Percentiles rank a stretch among this genome's conserved stretches.
phyloP scores from a whole-genome alignment of 139 green algal species.

The Chlamydomonas applanata region DNA sequence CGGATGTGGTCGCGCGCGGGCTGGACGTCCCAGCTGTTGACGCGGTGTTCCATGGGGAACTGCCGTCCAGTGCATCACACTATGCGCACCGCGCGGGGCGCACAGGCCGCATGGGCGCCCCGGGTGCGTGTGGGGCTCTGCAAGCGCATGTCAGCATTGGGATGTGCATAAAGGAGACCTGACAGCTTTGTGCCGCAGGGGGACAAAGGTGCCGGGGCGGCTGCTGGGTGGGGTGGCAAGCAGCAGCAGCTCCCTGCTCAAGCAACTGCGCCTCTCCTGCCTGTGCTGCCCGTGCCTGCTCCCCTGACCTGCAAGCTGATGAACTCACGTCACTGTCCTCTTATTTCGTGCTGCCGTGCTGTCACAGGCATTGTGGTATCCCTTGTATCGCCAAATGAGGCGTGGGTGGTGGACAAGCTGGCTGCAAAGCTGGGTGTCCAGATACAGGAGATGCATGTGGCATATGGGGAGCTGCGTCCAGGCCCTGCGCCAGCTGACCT shows the following conservation, averaged over 20 bases:
- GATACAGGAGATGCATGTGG: conserved; percentile 51
- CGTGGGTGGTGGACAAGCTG: conserved; percentile 79
- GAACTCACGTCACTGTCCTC: no score
- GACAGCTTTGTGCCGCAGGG: no score
- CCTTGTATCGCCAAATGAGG: conserved; percentile 58
- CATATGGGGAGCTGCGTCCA: conserved; percentile 20
- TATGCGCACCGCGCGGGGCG: conserved; percentile 89
- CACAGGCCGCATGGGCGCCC: conserved; percentile 71
- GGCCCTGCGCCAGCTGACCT: conserved; percentile 21
- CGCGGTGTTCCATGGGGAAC: conserved; percentile 89
- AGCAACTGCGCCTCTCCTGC: no score
- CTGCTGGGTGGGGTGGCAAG: no score
- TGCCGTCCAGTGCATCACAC: conserved; percentile 77
- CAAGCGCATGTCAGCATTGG: no score
- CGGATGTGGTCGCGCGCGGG: conserved; percentile 88
- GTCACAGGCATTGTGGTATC: conserved; percentile 68
- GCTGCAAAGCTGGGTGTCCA: conserved; percentile 51
- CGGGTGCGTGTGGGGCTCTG: not conserved
- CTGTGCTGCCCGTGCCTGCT: no score
- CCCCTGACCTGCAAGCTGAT: no score
- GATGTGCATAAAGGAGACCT: no score
- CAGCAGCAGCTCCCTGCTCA: no score
- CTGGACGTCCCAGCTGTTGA: conserved; percentile 86
- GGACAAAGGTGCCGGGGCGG: no score
- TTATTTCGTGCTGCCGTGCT: no score